Percentiles rank a stretch among this genome's conserved stretches.
phyloP scores from a whole-genome alignment of 2,329 filamentous ascomycete species.

The Arachnopeziza araneosa region DNA sequence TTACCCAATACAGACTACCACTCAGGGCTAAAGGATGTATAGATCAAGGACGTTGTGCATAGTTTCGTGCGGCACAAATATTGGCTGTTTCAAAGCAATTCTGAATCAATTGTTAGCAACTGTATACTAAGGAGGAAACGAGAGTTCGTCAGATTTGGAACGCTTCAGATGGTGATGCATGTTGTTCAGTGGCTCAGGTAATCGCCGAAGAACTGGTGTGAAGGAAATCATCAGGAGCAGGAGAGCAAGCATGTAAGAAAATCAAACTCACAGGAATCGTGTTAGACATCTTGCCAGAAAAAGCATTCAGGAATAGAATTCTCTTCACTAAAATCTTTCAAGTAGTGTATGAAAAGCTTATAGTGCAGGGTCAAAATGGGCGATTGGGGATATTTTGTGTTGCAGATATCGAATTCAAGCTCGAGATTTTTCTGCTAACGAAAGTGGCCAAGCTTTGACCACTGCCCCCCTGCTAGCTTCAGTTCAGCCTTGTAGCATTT shows the following conservation, averaged over 20 bases:
- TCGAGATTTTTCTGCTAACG: not conserved
- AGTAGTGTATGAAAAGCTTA: not conserved
- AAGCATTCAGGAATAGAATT: not conserved
- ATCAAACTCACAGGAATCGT: not conserved
- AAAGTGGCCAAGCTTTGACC: not conserved
- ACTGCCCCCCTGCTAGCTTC: not conserved
- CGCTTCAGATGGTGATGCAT: constrained; percentile 74
- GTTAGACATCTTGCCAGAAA: not conserved
- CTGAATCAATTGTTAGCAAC: not conserved
- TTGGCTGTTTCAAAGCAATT: not conserved
- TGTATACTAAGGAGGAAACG: not conserved
- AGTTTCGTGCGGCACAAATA: not conserved
- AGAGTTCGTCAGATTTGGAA: not conserved
- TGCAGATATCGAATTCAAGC: not conserved
- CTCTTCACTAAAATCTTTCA: too few relatives aligned
- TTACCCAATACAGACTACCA: not conserved
- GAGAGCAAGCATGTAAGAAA: not conserved
- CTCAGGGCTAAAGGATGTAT: not conserved
- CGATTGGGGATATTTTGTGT: not conserved
- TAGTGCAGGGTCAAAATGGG: not conserved
- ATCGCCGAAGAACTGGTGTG: constrained; percentile 31
- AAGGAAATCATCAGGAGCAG: constrained; percentile 31
- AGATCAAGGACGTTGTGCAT: not conserved
- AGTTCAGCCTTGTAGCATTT: not conserved
- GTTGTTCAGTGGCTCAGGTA: constrained; percentile 41